Base-by-base conservation (phyloP, 176 grass and related monocot species). In the Raddia guianensis region DNA sequence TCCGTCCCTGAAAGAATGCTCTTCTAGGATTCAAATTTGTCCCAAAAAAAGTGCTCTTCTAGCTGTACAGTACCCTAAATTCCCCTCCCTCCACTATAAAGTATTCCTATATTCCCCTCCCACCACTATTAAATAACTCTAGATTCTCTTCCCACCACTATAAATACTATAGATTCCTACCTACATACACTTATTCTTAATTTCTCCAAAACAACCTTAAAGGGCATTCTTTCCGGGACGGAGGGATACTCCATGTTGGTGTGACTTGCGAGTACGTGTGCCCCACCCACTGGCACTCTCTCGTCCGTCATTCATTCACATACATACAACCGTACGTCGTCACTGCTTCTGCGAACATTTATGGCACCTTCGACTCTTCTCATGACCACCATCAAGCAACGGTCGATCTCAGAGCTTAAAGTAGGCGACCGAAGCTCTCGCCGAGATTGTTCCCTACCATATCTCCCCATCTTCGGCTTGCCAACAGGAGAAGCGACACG, bases 371-470 rank as follows among this genome's bases (percentile, higher is more conserved):
- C 18, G 77, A 80, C 51, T 6, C 33, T 57, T 81, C 66, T 71
- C 81, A 84, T 80, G 82, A 48, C 53, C 37, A 61, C 45, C 32
- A 72, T 10, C 45, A 55, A 52, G 68, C 77, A 89, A 88, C 75
- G 20, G 69, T 83, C 75, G 33, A 55, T 65, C 58, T 72, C 80
- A 57, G 50, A 44, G 58, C 82, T 70, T 80, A 68, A 80, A 82
- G 60, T 43, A 74, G 63, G 70, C 70, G 2, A 40, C 3, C n/a
- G n/a, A 63, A 77, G 47, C 72, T 84, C 51, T 62, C 16, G 20
- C 60, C 67, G 65, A 62, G 62, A 47, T 75, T 79, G 54, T 47
- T 18, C 9, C 46, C 45, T 13, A 64, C 76, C 40, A 60, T 43
- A 40, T 40, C 37, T 2, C 37, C 3, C 37, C 3, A 40, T 61